Evolutionary conservation across 1,139 yeast species (phyloP).

Genomic region (Yarrowia galli): DNA sequence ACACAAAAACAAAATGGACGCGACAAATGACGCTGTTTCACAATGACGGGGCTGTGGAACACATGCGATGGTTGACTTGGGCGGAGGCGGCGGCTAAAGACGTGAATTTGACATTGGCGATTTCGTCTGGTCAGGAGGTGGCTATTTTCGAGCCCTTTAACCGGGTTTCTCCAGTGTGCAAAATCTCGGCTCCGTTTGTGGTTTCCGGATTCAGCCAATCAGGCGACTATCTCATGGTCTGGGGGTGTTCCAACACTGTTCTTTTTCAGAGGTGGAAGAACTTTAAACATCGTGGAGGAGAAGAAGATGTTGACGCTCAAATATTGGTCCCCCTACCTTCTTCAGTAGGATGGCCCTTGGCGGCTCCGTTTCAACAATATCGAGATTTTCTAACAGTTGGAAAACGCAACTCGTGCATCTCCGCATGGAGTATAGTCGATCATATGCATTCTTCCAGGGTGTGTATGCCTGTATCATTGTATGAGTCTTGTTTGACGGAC

Average conservation of each 20-base stretch:
- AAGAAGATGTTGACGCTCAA: background rate
- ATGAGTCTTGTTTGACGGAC: slow-evolving; percentile 9
- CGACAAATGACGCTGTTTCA: slow-evolving; percentile 20
- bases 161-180: background rate
- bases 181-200: slow-evolving; percentile 10
- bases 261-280: slow-evolving; percentile 11
- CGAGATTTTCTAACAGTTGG: slow-evolving; percentile 30
- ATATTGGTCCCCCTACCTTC: slow-evolving; percentile 6
- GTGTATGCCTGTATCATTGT: slow-evolving; percentile 14
- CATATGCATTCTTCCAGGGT: background rate
- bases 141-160: slow-evolving; percentile 11
- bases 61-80: slow-evolving; percentile 4
- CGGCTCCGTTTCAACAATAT: slow-evolving; percentile 28
- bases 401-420: slow-evolving; percentile 16
- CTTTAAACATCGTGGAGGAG: too few relatives aligned
- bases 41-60: slow-evolving; percentile 11
- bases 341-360: slow-evolving; percentile 18
- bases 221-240: slow-evolving; percentile 11
- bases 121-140: slow-evolving; percentile 3
- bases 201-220: slow-evolving; percentile 17
- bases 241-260: slow-evolving; percentile 16
- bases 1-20: background rate
- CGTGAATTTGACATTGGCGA: background rate
- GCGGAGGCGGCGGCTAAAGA: background rate
- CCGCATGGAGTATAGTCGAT: slow-evolving; percentile 19